Evolutionary conservation across 2,329 filamentous ascomycete genomes (phyloP).

Genomic region (Trichoderma harzianum): DNA sequence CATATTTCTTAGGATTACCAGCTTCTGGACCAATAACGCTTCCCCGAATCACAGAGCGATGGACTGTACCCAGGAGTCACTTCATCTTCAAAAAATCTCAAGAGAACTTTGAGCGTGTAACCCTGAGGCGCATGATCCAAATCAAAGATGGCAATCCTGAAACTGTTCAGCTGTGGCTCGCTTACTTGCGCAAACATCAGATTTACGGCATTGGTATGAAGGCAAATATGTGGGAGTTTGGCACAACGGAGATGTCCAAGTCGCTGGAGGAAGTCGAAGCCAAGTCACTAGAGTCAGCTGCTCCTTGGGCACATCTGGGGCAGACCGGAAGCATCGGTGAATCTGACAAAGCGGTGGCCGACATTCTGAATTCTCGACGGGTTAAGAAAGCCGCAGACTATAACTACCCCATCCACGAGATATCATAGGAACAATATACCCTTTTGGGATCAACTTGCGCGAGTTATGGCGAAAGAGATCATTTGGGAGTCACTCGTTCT

Average conservation of each 20-base stretch:
- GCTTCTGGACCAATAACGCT: conserved; percentile 83
- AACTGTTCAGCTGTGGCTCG: conserved; percentile 86
- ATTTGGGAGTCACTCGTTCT: neutral
- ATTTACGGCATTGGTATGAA: conserved; percentile 99
- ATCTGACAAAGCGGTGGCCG: conserved; percentile 51
- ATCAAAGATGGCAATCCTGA: conserved; percentile 90
- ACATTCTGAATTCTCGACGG: conserved; percentile 52
- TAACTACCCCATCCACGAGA: conserved; percentile 11
- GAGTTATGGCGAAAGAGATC: neutral
- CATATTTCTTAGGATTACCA: conserved; percentile 87
- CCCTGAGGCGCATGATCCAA: conserved; percentile 79
- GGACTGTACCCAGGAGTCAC: conserved; percentile 84
- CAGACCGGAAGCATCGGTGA: conserved; percentile 49
- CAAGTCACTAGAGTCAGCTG: conserved; percentile 37
- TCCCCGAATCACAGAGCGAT: conserved; percentile 82
- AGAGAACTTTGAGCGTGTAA: conserved; percentile 95
- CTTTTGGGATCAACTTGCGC: neutral
- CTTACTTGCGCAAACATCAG: conserved; percentile 85
- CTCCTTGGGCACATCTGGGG: conserved; percentile 55
- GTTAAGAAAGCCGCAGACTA: conserved; percentile 34
- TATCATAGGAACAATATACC: conserved; percentile 12
- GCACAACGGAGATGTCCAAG: conserved; percentile 51
- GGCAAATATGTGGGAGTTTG: conserved; percentile 92
- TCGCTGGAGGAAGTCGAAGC: conserved; percentile 21
- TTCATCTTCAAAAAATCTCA: conserved; percentile 98